Evolutionary conservation across 495 filamentous ascomycete genomes (phyloP).

Genomic region (Penicillium ochrochloron): DNA sequence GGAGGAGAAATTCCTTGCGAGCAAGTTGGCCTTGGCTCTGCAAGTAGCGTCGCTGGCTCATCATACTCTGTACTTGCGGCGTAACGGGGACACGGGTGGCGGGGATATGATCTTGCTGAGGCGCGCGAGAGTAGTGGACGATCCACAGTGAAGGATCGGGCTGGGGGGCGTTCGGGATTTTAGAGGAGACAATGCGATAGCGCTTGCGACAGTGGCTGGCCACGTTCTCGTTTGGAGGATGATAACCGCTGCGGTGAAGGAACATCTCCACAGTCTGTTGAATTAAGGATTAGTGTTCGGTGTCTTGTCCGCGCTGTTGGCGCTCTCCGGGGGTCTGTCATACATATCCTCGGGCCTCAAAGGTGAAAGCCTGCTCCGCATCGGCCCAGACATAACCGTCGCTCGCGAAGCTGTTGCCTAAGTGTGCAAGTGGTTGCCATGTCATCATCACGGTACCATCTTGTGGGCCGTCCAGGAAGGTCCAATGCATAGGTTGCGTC

Average conservation of each 20-base stretch:
- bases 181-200: slow-evolving; percentile 75
- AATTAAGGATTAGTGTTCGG: not conserved
- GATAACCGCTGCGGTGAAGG: slow-evolving; percentile 77
- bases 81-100: slow-evolving; percentile 62
- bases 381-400: slow-evolving; percentile 93
- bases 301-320: not conserved
- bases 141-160: slow-evolving; percentile 88
- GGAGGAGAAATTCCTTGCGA: slow-evolving; percentile 92
- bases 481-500: slow-evolving; percentile 83
- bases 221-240: slow-evolving; percentile 65
- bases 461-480: slow-evolving; percentile 78
- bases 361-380: slow-evolving; percentile 69
- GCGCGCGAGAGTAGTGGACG: slow-evolving; percentile 83
- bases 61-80: slow-evolving; percentile 61
- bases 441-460: slow-evolving; percentile 82
- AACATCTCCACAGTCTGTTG: slow-evolving; percentile 77
- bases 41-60: slow-evolving; percentile 68
- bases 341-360: slow-evolving; percentile 80
- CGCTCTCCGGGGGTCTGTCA: slow-evolving; percentile 29
- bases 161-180: slow-evolving; percentile 62
- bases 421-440: slow-evolving; percentile 77
- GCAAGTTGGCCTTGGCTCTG: slow-evolving; percentile 79
- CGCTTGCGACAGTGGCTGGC: slow-evolving; percentile 77
- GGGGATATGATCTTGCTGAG: slow-evolving; percentile 72
- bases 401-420: slow-evolving; percentile 74